Conservation (phyloP, 2,329 filamentous ascomycete species). For the Aschersonia sp. region DNA sequence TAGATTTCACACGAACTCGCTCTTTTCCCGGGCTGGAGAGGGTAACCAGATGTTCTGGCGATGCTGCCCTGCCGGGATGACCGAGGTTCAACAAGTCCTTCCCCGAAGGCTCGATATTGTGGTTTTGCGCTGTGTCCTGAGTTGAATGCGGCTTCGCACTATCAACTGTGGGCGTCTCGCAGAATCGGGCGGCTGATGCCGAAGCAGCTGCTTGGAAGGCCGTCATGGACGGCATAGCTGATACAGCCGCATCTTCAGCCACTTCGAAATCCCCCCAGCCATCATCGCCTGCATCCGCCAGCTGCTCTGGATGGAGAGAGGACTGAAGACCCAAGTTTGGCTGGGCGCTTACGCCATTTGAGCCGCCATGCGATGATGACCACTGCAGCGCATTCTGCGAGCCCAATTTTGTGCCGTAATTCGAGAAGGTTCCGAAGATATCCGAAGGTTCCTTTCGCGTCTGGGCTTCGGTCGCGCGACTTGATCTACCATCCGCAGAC, state of each 20-base stretch:
- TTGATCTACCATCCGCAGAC: slow-evolving; percentile 4
- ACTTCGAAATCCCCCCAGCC: slow-evolving; percentile 56
- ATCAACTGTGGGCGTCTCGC: no score
- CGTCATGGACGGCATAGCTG: background rate
- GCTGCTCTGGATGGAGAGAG: background rate
- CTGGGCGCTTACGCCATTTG: slow-evolving; percentile 5
- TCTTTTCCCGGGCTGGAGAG: background rate
- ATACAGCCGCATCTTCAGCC: slow-evolving; percentile 20
- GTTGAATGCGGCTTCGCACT: background rate
- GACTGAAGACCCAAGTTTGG: background rate
- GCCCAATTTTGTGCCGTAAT: background rate
- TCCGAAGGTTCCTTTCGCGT: slow-evolving; percentile 8
- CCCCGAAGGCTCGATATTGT: background rate
- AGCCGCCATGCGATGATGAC: slow-evolving; percentile 14
- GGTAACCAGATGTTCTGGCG: background rate
- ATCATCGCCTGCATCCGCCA: slow-evolving; percentile 36
- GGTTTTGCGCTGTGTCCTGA: slow-evolving; percentile 6
- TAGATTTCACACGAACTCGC: slow-evolving; percentile 5
- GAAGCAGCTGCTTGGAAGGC: background rate
- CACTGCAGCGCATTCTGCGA: slow-evolving; percentile 14
- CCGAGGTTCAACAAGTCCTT: no score
- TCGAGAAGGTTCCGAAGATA: slow-evolving; percentile 7
- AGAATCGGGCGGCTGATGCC: no score
- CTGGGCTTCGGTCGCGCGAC: slow-evolving; percentile 5
- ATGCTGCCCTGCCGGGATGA: no score